Evolutionary conservation across 1,284 basidiomycete species (phyloP).

Genomic region (Peniophora sp.): DNA sequence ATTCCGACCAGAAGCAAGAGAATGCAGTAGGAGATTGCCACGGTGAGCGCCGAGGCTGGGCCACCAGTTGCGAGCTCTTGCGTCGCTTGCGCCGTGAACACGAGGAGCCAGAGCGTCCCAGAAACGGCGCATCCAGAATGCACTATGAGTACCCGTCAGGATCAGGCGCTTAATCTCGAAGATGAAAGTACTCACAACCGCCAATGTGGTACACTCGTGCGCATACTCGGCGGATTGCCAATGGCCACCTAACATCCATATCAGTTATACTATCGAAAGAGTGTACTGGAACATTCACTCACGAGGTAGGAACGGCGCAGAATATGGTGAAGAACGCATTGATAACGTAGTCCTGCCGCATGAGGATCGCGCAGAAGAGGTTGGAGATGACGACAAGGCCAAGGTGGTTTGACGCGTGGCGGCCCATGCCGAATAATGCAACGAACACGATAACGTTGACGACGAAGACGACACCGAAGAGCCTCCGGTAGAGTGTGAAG

Average conservation of each 20-base stretch:
- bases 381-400: slow-evolving; percentile 44
- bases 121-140: slow-evolving; percentile 52
- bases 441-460: slow-evolving; percentile 41
- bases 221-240: slow-evolving; percentile 41
- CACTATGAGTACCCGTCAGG: slow-evolving; percentile 19
- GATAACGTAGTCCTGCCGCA: slow-evolving; percentile 56
- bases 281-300: slow-evolving; percentile 12
- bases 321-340: slow-evolving; percentile 47
- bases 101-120: slow-evolving; percentile 43
- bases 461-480: slow-evolving; percentile 50
- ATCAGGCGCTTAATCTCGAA: not conserved
- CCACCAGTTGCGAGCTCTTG: slow-evolving; percentile 33
- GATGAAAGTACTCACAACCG: slow-evolving; percentile 26
- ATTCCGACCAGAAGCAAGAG: slow-evolving; percentile 40
- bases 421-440: slow-evolving; percentile 29
- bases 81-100: slow-evolving; percentile 47
- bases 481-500: slow-evolving; percentile 47
- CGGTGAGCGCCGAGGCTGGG: slow-evolving; percentile 38
- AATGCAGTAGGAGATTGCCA: slow-evolving; percentile 45
- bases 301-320: slow-evolving; percentile 42
- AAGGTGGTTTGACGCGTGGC: slow-evolving; percentile 35
- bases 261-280: not conserved
- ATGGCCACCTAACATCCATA: slow-evolving; percentile 35
- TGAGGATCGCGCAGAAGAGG: slow-evolving; percentile 46
- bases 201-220: slow-evolving; percentile 54